These are phyloP conservation scores for Diaporthe australafricana DNA, from an alignment of 2,329 filamentous ascomycete species.

Conservation along the genomic window DNA sequence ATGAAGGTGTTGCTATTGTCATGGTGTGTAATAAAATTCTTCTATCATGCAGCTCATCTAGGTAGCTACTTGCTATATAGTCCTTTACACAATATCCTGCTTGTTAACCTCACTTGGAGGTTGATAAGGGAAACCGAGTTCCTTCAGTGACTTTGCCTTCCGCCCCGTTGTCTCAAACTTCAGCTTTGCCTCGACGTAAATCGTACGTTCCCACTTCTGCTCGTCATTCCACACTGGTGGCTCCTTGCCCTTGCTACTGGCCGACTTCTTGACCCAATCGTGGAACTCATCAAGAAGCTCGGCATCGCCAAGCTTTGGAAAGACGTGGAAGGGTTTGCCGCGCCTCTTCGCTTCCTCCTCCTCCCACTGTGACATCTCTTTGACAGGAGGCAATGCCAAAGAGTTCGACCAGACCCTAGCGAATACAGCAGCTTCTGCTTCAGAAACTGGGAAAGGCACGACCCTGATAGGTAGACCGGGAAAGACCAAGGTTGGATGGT, in stretches of 20 bases:
- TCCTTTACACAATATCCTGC: conserved; percentile 35
- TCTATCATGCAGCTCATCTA: neutral
- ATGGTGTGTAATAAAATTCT: neutral
- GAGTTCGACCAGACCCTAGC: conserved; percentile 81
- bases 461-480: conserved; percentile 81
- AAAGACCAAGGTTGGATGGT: conserved; percentile 83
- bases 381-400: conserved; percentile 70
- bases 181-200: conserved; percentile 77
- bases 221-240: conserved; percentile 79
- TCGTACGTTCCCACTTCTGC: conserved; percentile 77
- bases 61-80: neutral
- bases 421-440: conserved; percentile 82
- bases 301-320: conserved; percentile 70
- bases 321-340: conserved; percentile 59
- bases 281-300: conserved; percentile 77
- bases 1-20: no score
- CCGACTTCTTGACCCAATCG: conserved; percentile 67
- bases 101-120: conserved; percentile 36
- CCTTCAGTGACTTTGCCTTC: conserved; percentile 72
- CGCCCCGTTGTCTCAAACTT: conserved; percentile 76
- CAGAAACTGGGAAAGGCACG: conserved; percentile 87
- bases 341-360: conserved; percentile 62
- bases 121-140: conserved; percentile 76
- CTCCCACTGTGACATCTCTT: conserved; percentile 80
- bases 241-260: conserved; percentile 66